phyloP scores from a whole-genome alignment of 768 basidiomycete genomes.

The Pulveroboletus ravenelii region DNA sequence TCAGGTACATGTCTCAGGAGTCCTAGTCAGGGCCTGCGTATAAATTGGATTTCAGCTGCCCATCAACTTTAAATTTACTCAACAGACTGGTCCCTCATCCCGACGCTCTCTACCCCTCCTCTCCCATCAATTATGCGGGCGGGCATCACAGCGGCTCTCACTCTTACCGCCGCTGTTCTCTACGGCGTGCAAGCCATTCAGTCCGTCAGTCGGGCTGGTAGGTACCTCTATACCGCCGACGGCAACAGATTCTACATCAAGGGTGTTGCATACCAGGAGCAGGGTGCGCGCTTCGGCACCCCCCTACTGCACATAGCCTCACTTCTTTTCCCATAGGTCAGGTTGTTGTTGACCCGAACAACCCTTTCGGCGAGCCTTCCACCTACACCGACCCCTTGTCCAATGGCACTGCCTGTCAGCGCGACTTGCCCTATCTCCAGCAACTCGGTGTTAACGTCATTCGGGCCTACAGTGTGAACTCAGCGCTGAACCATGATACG shows the following conservation, averaged over 20 bases:
- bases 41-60: too few relatives aligned
- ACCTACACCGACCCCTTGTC: constrained; percentile 80
- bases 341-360: constrained; percentile 42
- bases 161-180: constrained; percentile 39
- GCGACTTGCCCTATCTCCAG: constrained; percentile 76
- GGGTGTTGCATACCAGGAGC: constrained; percentile 79
- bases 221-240: constrained; percentile 74
- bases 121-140: constrained; percentile 24
- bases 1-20: too few relatives aligned
- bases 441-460: constrained; percentile 77
- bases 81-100: background rate
- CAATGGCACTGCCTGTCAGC: constrained; percentile 57
- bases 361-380: constrained; percentile 65
- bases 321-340: constrained; percentile 25
- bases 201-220: constrained; percentile 63
- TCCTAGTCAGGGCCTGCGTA: too few relatives aligned
- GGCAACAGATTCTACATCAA: constrained; percentile 86
- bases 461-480: constrained; percentile 83
- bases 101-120: constrained; percentile 8
- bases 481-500: constrained; percentile 74
- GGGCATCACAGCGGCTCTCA: constrained; percentile 25
- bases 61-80: too few relatives aligned
- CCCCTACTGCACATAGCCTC: background rate
- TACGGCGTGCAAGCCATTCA: constrained; percentile 61
- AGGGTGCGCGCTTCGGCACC: constrained; percentile 44